Evolutionary conservation across 2,329 filamentous ascomycete species (phyloP).

Genomic region (Fusarium siculi): DNA sequence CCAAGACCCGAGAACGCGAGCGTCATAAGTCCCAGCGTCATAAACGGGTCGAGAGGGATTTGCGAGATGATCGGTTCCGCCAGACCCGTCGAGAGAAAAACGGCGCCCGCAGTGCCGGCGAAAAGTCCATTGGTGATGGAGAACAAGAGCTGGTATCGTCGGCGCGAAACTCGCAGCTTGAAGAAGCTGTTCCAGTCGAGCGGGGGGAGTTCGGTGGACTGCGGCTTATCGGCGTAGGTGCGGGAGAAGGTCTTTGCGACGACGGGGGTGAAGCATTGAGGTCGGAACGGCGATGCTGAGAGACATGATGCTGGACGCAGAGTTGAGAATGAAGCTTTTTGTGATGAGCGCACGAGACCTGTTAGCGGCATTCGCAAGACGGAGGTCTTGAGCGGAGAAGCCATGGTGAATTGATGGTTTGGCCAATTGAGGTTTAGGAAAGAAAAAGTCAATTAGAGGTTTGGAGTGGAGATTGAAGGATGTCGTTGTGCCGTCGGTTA

Average conservation of each 20-base stretch:
- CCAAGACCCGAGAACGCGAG: slow-evolving; percentile 81
- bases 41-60: slow-evolving; percentile 86
- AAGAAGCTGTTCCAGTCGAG: slow-evolving; percentile 95
- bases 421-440: background rate
- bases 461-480: slow-evolving; percentile 35
- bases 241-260: slow-evolving; percentile 35
- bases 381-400: slow-evolving; percentile 47
- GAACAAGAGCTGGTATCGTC: slow-evolving; percentile 83
- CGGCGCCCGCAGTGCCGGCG: slow-evolving; percentile 70
- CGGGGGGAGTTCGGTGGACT: slow-evolving; percentile 37
- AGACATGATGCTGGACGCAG: slow-evolving; percentile 37
- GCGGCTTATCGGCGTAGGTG: slow-evolving; percentile 28
- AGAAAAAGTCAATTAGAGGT: slow-evolving; percentile 6
- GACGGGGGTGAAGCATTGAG: slow-evolving; percentile 30
- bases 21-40: slow-evolving; percentile 84
- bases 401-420: slow-evolving; percentile 34
- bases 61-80: slow-evolving; percentile 77
- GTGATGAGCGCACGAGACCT: slow-evolving; percentile 40
- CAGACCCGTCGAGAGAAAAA: slow-evolving; percentile 75
- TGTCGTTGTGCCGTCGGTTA: slow-evolving; percentile 25
- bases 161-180: slow-evolving; percentile 84
- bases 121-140: slow-evolving; percentile 73
- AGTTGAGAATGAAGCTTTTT: slow-evolving; percentile 47
- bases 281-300: slow-evolving; percentile 28
- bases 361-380: slow-evolving; percentile 46